phyloP scores from a whole-genome alignment of 1,284 basidiomycete genomes.

The Sanghuangporus weigelae region DNA sequence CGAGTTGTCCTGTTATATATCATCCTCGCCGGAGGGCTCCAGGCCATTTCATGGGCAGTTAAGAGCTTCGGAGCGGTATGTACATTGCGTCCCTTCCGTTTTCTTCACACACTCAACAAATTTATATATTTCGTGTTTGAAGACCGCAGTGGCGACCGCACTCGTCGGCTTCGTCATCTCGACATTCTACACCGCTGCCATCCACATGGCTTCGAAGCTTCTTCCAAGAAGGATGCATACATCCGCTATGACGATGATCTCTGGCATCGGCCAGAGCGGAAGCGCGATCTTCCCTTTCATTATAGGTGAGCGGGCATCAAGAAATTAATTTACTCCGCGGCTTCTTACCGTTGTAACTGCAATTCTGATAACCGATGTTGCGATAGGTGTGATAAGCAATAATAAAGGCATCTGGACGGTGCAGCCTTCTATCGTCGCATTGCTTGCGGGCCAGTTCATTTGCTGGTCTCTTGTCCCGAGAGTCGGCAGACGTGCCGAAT shows the following conservation, averaged over 20 bases:
- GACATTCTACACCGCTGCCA: slow-evolving; percentile 31
- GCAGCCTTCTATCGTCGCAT: slow-evolving; percentile 15
- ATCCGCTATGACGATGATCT: slow-evolving; percentile 30
- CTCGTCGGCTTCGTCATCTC: slow-evolving; percentile 31
- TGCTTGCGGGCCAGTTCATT: slow-evolving; percentile 13
- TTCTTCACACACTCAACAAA: neutral
- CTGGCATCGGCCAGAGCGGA: slow-evolving; percentile 30
- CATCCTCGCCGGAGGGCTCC: slow-evolving; percentile 26
- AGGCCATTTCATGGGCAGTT: slow-evolving; percentile 29
- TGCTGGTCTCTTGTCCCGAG: slow-evolving; percentile 17
- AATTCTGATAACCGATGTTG: neutral
- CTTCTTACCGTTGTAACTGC: neutral
- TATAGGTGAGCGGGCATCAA: slow-evolving; percentile 19
- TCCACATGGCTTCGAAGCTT: slow-evolving; percentile 27
- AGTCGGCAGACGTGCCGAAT: slow-evolving; percentile 10
- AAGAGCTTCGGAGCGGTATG: slow-evolving; percentile 26
- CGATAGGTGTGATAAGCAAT: slow-evolving; percentile 26
- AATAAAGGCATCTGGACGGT: slow-evolving; percentile 32
- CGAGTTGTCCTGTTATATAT: slow-evolving; percentile 29
- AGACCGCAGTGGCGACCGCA: slow-evolving; percentile 29
- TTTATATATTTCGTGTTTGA: neutral
- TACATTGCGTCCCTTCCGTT: neutral
- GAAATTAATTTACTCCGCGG: neutral
- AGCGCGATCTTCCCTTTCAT: slow-evolving; percentile 32
- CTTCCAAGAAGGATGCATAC: slow-evolving; percentile 30